Conservation (phyloP, 139 green algal species). For the Chloropicon primus region DNA sequence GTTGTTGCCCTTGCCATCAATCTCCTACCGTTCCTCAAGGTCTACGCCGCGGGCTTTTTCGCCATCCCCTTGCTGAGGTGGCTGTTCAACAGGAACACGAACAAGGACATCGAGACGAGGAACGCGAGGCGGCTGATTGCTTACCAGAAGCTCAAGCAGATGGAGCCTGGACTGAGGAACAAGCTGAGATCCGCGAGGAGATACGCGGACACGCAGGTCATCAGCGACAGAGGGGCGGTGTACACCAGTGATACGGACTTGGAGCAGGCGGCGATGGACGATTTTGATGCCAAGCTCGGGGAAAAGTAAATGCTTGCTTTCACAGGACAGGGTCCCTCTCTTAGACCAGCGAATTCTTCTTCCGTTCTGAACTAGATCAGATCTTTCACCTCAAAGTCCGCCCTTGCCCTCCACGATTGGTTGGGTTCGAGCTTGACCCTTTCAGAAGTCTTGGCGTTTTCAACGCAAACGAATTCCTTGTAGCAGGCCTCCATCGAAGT, state of each 20-base stretch:
- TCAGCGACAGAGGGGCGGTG: background rate
- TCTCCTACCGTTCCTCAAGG: constrained; percentile 45
- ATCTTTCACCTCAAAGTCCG: background rate
- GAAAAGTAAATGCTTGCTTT: too few species aligned
- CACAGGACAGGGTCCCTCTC: too few species aligned
- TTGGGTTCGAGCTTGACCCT: background rate
- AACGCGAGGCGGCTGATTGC: constrained; percentile 29
- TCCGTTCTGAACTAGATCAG: background rate
- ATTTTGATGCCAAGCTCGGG: background rate
- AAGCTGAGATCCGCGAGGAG: background rate
- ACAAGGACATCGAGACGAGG: constrained; percentile 50
- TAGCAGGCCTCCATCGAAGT: constrained; percentile 54
- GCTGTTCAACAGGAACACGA: constrained; percentile 30
- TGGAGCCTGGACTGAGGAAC: background rate
- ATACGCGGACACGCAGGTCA: background rate
- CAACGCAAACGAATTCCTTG: constrained; percentile 71
- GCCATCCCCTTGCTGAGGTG: constrained; percentile 55
- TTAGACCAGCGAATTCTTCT: background rate
- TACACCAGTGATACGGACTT: background rate
- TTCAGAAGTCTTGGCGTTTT: constrained; percentile 31
- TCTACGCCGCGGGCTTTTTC: constrained; percentile 82
- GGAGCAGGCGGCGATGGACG: background rate
- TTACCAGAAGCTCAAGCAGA: background rate
- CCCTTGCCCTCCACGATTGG: background rate
- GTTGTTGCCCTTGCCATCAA: constrained; percentile 19